phyloP scores from a whole-genome alignment of 192 early-diverging fungal species.

The Coemansia sp. region DNA sequence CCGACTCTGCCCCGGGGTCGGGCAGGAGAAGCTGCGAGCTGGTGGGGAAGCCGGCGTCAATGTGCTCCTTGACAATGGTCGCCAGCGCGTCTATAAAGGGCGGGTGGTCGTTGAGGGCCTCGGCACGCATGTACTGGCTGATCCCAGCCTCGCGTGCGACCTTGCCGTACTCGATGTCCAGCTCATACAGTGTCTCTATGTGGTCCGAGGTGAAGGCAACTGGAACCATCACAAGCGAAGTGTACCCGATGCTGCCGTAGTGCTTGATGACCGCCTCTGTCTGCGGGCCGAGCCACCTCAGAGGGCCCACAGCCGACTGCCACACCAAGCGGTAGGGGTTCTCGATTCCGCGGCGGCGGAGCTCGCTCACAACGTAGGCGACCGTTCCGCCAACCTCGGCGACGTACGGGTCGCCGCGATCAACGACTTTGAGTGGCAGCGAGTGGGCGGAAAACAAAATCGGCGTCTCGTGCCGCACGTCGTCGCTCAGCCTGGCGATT shows the following conservation, averaged over 20 bases:
- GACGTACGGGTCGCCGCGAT: conserved; percentile 89
- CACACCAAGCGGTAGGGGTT: conserved; percentile 92
- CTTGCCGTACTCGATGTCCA: conserved; percentile 92
- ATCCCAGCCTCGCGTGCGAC: conserved; percentile 84
- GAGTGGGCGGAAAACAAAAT: conserved; percentile 97
- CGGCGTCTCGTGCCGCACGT: conserved; percentile 73
- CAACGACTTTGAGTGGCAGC: conserved; percentile 90
- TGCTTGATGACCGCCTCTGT: conserved; percentile 80
- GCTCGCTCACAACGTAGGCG: conserved; percentile 74
- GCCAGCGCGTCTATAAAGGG: conserved; percentile 91
- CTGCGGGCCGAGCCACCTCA: conserved; percentile 91
- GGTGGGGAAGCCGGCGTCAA: conserved; percentile 58
- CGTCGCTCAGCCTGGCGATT: conserved; percentile 62
- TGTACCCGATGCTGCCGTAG: conserved; percentile 75
- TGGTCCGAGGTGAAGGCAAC: conserved; percentile 98
- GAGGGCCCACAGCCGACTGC: conserved; percentile 95
- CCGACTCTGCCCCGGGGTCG: conserved; percentile 44
- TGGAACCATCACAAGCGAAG: conserved; percentile 85
- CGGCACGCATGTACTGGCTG: conserved; percentile 81
- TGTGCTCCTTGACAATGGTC: conserved; percentile 80
- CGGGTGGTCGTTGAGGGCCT: conserved; percentile 92
- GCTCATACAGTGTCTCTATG: conserved; percentile 96
- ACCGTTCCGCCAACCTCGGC: conserved; percentile 87
- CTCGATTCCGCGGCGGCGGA: conserved; percentile 60
- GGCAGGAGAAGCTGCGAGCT: conserved; percentile 46